Base-by-base conservation (phyloP, 2,329 filamentous ascomycete genomes). In the Thelonectria discophora region DNA sequence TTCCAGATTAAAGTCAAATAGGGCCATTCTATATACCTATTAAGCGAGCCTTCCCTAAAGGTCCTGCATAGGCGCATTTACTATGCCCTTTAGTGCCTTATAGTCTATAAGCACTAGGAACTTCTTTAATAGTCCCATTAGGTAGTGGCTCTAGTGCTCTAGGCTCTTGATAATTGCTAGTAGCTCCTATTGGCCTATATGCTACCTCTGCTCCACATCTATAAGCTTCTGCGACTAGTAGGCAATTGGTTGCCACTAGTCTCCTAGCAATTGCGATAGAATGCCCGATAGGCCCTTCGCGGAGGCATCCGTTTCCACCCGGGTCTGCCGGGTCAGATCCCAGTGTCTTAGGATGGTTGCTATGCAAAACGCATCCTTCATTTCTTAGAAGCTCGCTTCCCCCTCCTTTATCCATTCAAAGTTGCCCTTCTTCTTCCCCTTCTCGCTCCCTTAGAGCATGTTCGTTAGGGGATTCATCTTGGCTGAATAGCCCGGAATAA, bases 401-500 rank as follows among this genome's bases (percentile, higher is more conserved):
- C 15, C 6, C 49, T 42, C 27, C 24, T 39, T 6, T 3, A 32
- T 2, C 13, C 40, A 46, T 32, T 5, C 30, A 40, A 40, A 30
- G 17, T 55, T 45, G 11, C 32, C 40, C 20, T 6, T 47, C 11
- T 59, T 61, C 40, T 47, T 34, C n/a, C 24, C n/a, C 9, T 51
- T 51, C 21, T 51, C 40, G 40, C 10, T 61, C 15, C 10, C 15
- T 37, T 55, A 51, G 21, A 60, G 11, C 56, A 58, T 18, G 1
- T 5, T 17, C 32, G 32, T 55, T 55, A 61, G 42, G 52, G 50
- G 40, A 15, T 8, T 39, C 12, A 46, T 60, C 34, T 50, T 60
- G 52, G 30, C 50, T 39, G 18, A 55, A 40, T 24, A 55, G 0
- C 34, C 27, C 1, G 24, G 39, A 27, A 60, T 60, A 65, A 51